These are phyloP conservation scores for Umbilicus rupestris DNA, from an alignment of 164 flowering plant species.

Conservation along the genomic window DNA sequence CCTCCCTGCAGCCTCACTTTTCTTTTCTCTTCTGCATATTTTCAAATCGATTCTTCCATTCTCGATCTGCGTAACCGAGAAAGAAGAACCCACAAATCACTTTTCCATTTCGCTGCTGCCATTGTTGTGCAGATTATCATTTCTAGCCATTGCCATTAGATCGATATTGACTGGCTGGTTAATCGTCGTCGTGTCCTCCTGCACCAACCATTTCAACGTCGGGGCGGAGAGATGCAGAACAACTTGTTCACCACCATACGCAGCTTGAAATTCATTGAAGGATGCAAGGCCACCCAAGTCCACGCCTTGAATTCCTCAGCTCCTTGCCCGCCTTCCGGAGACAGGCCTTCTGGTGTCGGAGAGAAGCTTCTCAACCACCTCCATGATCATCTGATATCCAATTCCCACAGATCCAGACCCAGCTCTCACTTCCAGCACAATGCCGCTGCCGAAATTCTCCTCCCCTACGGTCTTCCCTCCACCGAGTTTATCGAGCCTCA, in stretches of 20 bases:
- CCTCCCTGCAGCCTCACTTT: too few species aligned
- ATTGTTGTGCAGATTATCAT: too few species aligned
- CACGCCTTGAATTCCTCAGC: slow-evolving; percentile 29
- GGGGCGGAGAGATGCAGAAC: slow-evolving; percentile 35
- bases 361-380: slow-evolving; percentile 34
- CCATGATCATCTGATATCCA: slow-evolving; percentile 30
- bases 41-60: too few species aligned
- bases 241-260: slow-evolving; percentile 42
- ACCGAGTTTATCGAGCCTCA: slow-evolving; percentile 45
- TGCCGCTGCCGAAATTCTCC: slow-evolving; percentile 20
- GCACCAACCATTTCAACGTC: too few species aligned
- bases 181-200: too few species aligned
- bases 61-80: too few species aligned
- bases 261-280: slow-evolving; percentile 40
- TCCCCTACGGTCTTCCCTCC: slow-evolving; percentile 36
- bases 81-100: too few species aligned
- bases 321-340: slow-evolving; percentile 8
- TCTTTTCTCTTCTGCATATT: too few species aligned
- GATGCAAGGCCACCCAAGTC: slow-evolving; percentile 45
- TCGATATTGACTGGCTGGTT: too few species aligned
- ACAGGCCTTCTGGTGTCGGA: slow-evolving; percentile 23
- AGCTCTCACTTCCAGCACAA: slow-evolving; percentile 8
- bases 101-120: too few species aligned
- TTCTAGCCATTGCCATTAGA: too few species aligned
- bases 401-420: slow-evolving; percentile 30